Evolutionary conservation across 192 early-diverging fungal species (phyloP).

Genomic region (Umbelopsis sp.): DNA sequence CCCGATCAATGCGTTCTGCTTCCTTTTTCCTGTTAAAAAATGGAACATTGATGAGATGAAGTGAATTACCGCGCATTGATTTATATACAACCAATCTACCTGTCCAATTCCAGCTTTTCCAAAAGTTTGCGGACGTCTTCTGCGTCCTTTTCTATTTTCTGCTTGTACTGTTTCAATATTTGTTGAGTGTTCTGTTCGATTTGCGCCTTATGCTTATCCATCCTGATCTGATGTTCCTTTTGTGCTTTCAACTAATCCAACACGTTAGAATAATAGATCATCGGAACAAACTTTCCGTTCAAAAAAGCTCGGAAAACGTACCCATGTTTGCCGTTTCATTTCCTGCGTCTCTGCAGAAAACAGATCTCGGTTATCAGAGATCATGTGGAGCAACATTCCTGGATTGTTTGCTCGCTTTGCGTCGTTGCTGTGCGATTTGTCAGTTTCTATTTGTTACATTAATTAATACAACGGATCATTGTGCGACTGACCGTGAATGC

Average conservation of each 20-base stretch:
- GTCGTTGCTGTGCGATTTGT: background rate
- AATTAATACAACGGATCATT: background rate
- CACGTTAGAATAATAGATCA: background rate
- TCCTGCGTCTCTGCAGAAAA: background rate
- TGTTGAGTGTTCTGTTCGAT: background rate
- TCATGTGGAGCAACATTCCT: background rate
- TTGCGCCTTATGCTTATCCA: background rate
- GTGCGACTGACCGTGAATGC: background rate
- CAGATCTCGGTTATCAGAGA: background rate
- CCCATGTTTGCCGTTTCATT: slow-evolving; percentile 3
- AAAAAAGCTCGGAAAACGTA: background rate
- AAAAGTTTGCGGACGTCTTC: background rate
- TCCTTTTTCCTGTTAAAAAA: background rate
- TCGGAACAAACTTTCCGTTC: too few relatives aligned
- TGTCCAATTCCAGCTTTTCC: slow-evolving; percentile 4
- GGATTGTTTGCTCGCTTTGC: background rate
- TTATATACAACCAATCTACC: background rate
- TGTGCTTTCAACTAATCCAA: background rate
- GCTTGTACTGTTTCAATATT: background rate
- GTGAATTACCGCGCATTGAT: background rate
- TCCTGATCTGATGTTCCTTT: background rate
- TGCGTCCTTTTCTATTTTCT: background rate
- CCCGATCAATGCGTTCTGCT: background rate
- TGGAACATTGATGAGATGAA: background rate
- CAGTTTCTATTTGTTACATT: background rate